A percentile compares a stretch with the other conserved stretches of the same genome.
Evolutionary conservation across 202 grass and related monocot species (phyloP).

Genomic region (Bolboschoenoplectus hybrid): DNA sequence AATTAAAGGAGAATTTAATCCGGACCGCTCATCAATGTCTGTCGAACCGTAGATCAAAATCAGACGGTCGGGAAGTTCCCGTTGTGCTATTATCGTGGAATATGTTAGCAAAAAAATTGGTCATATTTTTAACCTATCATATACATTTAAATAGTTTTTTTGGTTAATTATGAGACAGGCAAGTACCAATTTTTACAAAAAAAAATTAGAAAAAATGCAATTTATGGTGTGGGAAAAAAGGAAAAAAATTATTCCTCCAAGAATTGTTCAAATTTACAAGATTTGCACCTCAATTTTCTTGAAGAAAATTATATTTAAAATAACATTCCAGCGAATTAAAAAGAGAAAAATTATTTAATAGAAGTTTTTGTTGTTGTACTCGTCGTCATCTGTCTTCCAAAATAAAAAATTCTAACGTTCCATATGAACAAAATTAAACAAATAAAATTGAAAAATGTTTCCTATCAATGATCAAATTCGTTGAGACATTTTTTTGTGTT

Average conservation of each 20-base stretch:
- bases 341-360: background rate
- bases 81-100: background rate
- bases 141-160: background rate
- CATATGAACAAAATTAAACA: background rate
- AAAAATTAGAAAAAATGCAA: no score
- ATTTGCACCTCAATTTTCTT: background rate
- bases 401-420: background rate
- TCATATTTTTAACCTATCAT: background rate
- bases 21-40: background rate
- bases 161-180: background rate
- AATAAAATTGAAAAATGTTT: background rate
- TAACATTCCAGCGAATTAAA: background rate
- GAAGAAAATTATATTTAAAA: background rate
- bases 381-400: background rate
- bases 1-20: background rate
- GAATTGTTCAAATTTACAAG: background rate
- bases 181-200: background rate
- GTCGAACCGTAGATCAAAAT: background rate
- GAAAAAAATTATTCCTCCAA: background rate
- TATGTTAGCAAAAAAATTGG: background rate
- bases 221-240: no score
- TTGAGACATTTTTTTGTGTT: no score
- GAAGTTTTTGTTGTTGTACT: background rate
- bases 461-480: no score
- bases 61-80: background rate